Percentiles rank a stretch among this genome's conserved stretches.
Evolutionary conservation across 192 early-diverging fungal species (phyloP).

Genomic region (Pilaira anomala): DNA sequence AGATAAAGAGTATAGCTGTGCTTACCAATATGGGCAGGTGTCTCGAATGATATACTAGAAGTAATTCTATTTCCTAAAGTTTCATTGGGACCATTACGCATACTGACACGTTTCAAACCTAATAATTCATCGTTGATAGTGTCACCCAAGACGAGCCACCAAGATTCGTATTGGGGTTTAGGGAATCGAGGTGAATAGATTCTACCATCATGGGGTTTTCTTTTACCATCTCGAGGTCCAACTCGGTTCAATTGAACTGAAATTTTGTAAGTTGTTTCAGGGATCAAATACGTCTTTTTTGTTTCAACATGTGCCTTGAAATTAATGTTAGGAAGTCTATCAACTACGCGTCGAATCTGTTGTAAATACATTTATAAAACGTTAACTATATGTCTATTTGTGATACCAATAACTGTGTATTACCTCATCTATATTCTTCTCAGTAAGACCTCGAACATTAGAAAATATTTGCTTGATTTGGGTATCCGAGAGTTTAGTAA

Average conservation of each 20-base stretch:
- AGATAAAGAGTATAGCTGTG: slow-evolving; percentile 72
- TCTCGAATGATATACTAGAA: slow-evolving; percentile 68
- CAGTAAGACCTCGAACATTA: slow-evolving; percentile 15
- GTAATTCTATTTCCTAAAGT: slow-evolving; percentile 39
- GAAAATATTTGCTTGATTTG: slow-evolving; percentile 28
- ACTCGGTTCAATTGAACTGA: slow-evolving; percentile 19
- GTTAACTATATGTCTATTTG: background rate
- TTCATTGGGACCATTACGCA: slow-evolving; percentile 51
- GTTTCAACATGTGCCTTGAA: slow-evolving; percentile 41
- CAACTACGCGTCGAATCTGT: slow-evolving; percentile 47
- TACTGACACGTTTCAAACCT: slow-evolving; percentile 75
- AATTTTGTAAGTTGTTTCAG: slow-evolving; percentile 28
- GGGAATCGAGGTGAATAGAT: slow-evolving; percentile 86
- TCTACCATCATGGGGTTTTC: slow-evolving; percentile 47
- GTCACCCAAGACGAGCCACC: slow-evolving; percentile 87
- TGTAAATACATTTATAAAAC: background rate
- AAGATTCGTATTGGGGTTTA: slow-evolving; percentile 90
- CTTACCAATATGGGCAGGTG: slow-evolving; percentile 51
- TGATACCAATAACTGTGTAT: background rate
- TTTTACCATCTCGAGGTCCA: slow-evolving; percentile 7
- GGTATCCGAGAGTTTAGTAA: slow-evolving; percentile 22
- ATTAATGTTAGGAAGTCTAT: slow-evolving; percentile 45
- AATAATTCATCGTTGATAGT: slow-evolving; percentile 60
- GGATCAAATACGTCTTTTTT: slow-evolving; percentile 45
- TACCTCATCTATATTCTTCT: slow-evolving; percentile 23